Percentiles rank a stretch among this genome's conserved stretches.
Evolutionary conservation across 176 grass and related monocot species (phyloP).

Genomic region (Themeda triandra): DNA sequence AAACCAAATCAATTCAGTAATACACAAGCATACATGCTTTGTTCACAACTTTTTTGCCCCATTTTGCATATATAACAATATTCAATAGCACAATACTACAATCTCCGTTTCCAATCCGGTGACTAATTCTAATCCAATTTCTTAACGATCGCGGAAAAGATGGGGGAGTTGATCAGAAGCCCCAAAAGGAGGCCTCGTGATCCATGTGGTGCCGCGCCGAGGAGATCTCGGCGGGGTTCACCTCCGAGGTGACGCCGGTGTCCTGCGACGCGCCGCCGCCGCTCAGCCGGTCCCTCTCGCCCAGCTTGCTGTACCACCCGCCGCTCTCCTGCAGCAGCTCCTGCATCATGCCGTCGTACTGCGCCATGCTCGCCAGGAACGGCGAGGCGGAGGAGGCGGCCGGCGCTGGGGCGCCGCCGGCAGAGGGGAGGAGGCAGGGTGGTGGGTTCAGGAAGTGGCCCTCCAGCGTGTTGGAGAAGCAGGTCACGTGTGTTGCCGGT

Average conservation of each 20-base stretch:
- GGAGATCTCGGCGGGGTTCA: slow-evolving; percentile 58
- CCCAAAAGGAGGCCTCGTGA: slow-evolving; percentile 40
- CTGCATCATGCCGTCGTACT: slow-evolving; percentile 32
- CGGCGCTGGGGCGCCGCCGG: not conserved
- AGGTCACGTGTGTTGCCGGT: slow-evolving; percentile 74
- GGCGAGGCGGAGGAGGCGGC: slow-evolving; percentile 2
- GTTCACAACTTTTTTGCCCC: too few relatives aligned
- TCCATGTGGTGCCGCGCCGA: slow-evolving; percentile 38
- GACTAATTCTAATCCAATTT: not conserved
- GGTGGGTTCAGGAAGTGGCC: slow-evolving; percentile 50
- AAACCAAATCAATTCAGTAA: too few relatives aligned
- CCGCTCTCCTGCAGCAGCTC: slow-evolving; percentile 28
- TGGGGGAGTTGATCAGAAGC: slow-evolving; percentile 10
- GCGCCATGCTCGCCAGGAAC: slow-evolving; percentile 11
- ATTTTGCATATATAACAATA: not conserved
- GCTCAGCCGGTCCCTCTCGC: slow-evolving; percentile 36
- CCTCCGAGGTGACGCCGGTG: slow-evolving; percentile 54
- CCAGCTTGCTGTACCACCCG: slow-evolving; percentile 46
- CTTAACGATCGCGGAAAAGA: not conserved
- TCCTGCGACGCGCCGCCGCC: slow-evolving; percentile 44
- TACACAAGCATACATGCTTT: too few relatives aligned
- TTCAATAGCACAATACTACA: not conserved
- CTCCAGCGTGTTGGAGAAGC: slow-evolving; percentile 78
- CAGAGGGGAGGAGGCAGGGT: slow-evolving; percentile 3
- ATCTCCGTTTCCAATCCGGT: not conserved